Evolutionary conservation across 2,329 filamentous ascomycete species (phyloP), one percentile per base, ranked within the genome.

Genomic region (Talaromyces atroroseus): DNA sequence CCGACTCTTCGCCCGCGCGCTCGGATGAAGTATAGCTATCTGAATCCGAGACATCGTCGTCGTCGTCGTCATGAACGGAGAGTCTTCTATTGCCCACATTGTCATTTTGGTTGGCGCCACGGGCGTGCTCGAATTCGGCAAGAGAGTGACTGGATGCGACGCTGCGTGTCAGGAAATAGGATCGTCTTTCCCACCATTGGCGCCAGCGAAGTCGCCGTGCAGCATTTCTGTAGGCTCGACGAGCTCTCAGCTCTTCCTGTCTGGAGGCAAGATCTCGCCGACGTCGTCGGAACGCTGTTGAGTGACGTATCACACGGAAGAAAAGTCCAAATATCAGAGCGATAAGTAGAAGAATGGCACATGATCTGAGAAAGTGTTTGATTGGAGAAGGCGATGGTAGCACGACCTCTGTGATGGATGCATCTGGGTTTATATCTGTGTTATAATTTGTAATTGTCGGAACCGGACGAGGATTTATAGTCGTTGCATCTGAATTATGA

Each of bases 211-310:
- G 78, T 29, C 76, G 70, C 21, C 79, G 75, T 20, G 81, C 81
- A 29, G 81, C 80, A 32, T 76, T 73, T 45, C 76, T 76, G 62
- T 84, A 84, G 7, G 78, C 74, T 12, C 76, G 73, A 11, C 72
- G 78, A 26, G 76, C 79, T 29, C 75, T 71, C 51, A 80, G 75
- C 66, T 84, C 80, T 69, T 84, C 81, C 14, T 74, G 75, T 45
- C 76, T 71, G 16, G 81, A 79, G 8, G 78, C 75, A 24, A 80
- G 74, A 57, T 83, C 81, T 12, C 76, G 78, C 57, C 77, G 76
- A 29, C 73, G 76, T 61, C 76, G 75, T 59, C 75, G 82, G 60
- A 77, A 77, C 18, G 61, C 60, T 20, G 62, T 60, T 24, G 63
- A 67, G 56, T 74, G 70, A 23, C 73, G 74, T 54, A 80, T 71